Percentiles rank a stretch among this genome's conserved stretches.
These are phyloP conservation scores for Priceomyces medius DNA, from an alignment of 805 yeast genomes.

Conservation along the genomic window DNA sequence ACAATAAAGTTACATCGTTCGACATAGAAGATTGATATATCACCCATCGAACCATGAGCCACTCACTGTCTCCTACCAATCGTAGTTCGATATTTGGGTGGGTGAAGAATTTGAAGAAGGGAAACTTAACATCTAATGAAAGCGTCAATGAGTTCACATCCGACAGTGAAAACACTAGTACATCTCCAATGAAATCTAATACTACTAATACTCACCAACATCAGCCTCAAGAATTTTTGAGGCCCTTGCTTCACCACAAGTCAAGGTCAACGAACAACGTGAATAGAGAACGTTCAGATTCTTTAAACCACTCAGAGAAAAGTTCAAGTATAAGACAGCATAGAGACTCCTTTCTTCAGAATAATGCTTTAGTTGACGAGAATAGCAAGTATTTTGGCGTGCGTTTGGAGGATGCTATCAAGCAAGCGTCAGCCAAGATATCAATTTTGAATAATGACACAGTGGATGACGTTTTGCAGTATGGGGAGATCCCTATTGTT, in stretches of 20 bases:
- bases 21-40: background rate
- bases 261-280: slow-evolving; percentile 51
- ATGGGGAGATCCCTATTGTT: slow-evolving; percentile 87
- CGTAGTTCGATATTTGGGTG: slow-evolving; percentile 43
- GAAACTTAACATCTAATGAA: slow-evolving; percentile 36
- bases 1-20: background rate
- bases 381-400: slow-evolving; percentile 73
- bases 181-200: slow-evolving; percentile 10
- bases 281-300: slow-evolving; percentile 38
- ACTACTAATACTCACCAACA: slow-evolving; percentile 3
- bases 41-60: slow-evolving; percentile 27
- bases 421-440: slow-evolving; percentile 75
- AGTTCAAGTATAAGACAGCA: slow-evolving; percentile 42
- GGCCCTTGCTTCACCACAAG: slow-evolving; percentile 52
- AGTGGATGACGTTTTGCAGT: slow-evolving; percentile 63
- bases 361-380: slow-evolving; percentile 43
- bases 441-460: slow-evolving; percentile 55
- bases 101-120: slow-evolving; percentile 44
- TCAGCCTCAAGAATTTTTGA: slow-evolving; percentile 24
- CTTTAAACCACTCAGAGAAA: slow-evolving; percentile 27
- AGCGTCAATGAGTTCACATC: slow-evolving; percentile 35
- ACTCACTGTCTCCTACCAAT: slow-evolving; percentile 37
- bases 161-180: slow-evolving; percentile 12
- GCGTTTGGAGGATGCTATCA: slow-evolving; percentile 65
- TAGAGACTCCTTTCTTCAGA: slow-evolving; percentile 50